These are phyloP conservation scores for Rhynchosporium agropyri DNA, from an alignment of 2,329 filamentous ascomycete species.

Conservation along the genomic window DNA sequence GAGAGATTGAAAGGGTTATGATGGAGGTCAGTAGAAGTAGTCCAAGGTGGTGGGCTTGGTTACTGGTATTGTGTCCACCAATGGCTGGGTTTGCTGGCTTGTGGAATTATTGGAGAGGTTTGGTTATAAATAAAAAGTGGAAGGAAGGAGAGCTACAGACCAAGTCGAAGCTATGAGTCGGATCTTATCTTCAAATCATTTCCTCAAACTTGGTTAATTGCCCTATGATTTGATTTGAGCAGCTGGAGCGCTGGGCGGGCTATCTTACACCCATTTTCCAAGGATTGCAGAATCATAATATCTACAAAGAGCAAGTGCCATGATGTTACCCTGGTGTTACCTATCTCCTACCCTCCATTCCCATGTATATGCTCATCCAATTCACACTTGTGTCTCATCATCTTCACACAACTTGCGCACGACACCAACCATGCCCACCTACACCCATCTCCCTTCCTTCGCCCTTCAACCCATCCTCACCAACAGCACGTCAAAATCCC, in stretches of 20 bases:
- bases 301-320: constrained; percentile 3
- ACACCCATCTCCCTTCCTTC: neutral
- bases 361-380: neutral
- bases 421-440: neutral
- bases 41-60: constrained; percentile 67
- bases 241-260: neutral
- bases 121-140: constrained; percentile 72
- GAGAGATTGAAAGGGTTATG: constrained; percentile 69
- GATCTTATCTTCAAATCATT: neutral
- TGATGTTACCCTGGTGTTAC: neutral
- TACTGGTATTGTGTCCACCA: constrained; percentile 71
- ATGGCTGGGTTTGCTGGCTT: constrained; percentile 68
- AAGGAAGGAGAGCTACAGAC: constrained; percentile 58
- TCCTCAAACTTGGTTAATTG: neutral
- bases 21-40: constrained; percentile 61
- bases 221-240: no score
- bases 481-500: constrained; percentile 21
- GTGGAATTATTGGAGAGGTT: constrained; percentile 75
- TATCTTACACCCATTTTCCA: neutral
- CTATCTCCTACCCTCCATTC: constrained; percentile 2
- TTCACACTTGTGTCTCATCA: no score
- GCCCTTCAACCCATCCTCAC: constrained; percentile 18
- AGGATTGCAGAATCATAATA: neutral
- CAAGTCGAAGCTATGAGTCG: constrained; percentile 57
- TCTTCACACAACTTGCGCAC: no score